phyloP scores from a whole-genome alignment of 495 filamentous ascomycete species.

The Pseudoneurospora amorphoporcata region DNA sequence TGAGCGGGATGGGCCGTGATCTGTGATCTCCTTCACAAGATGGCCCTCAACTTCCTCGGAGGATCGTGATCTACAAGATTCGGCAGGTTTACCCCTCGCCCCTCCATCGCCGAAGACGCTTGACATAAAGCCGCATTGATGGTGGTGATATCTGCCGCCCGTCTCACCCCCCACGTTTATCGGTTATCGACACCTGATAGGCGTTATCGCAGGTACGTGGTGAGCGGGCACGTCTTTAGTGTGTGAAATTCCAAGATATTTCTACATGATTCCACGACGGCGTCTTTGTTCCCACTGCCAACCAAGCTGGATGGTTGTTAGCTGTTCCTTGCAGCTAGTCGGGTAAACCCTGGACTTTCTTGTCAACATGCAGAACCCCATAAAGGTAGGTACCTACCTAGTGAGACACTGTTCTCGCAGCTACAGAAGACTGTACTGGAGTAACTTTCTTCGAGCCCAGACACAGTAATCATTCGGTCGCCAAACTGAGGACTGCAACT shows the following conservation, averaged over 20 bases:
- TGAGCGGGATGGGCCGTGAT: background rate
- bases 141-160: background rate
- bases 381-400: background rate
- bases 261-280: background rate
- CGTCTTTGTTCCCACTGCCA: background rate
- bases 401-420: background rate
- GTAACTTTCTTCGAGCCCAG: background rate
- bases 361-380: background rate
- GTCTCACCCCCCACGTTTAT: background rate
- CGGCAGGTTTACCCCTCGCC: background rate
- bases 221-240: background rate
- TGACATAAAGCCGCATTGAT: background rate
- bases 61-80: too few species aligned
- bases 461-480: background rate
- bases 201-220: background rate
- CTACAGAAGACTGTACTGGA: background rate
- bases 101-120: background rate
- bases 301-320: background rate
- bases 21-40: background rate
- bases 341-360: background rate
- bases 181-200: background rate
- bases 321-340: background rate
- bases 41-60: too few species aligned
- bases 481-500: background rate
- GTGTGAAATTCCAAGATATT: background rate